A percentile compares a stretch with the other conserved stretches of the same genome.
phyloP scores from a whole-genome alignment of 805 yeast genomes.

The Sugiyamaella smithiae region DNA sequence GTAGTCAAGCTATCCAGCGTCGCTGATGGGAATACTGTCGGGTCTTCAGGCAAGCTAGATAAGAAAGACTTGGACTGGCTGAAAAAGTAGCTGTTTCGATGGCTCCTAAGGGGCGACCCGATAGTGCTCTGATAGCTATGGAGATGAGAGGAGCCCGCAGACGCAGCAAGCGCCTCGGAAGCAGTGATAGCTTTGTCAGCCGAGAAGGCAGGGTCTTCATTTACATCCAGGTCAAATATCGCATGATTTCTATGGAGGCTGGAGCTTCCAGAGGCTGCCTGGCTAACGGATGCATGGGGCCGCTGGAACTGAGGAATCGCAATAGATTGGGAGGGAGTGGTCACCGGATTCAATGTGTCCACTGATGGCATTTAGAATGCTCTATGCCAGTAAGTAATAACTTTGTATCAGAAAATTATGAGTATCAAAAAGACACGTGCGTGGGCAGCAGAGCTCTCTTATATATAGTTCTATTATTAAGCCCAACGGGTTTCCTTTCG shows the following conservation, averaged over 20 bases:
- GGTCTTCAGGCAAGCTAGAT: constrained; percentile 9
- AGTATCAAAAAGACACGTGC: too few species aligned
- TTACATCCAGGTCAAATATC: not conserved
- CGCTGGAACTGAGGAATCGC: constrained; percentile 4
- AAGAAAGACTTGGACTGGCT: constrained; percentile 9
- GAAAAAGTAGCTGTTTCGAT: constrained; percentile 10
- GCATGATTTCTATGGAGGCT: not conserved
- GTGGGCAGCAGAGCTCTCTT: not conserved
- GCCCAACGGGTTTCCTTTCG: not conserved
- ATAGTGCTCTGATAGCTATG: constrained; percentile 5
- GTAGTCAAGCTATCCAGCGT: not conserved
- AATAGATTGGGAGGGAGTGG: not conserved
- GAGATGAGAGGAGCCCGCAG: constrained; percentile 2
- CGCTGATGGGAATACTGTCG: not conserved
- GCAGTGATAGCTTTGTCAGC: constrained; percentile 15
- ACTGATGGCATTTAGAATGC: constrained; percentile 5
- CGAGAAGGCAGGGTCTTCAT: not conserved
- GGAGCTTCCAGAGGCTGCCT: not conserved
- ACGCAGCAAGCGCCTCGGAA: constrained; percentile 12
- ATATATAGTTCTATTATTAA: not conserved
- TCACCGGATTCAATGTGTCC: not conserved
- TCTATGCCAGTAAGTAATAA: not conserved
- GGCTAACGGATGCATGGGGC: not conserved
- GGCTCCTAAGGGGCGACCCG: constrained; percentile 10
- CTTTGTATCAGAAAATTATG: too few species aligned